Conservation (phyloP, 148 eudicot species). For the Polygonum maritimum region DNA sequence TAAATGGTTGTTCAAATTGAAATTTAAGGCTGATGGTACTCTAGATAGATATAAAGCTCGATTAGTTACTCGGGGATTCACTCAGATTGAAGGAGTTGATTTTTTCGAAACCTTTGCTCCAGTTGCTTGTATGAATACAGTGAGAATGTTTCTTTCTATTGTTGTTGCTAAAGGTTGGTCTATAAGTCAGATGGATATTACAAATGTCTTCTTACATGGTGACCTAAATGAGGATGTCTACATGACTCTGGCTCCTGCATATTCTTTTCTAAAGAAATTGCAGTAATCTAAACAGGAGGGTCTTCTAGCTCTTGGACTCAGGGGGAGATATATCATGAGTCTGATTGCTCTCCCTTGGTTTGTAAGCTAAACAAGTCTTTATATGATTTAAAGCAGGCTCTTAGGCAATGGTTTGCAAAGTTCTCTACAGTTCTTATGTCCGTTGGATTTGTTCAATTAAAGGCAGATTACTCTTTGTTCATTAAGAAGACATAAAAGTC, state of each 20-base stretch:
- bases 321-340: too few relatives aligned
- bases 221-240: neutral
- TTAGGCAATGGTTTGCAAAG: neutral
- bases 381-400: neutral
- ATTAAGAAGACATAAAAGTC: too few relatives aligned
- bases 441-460: too few relatives aligned
- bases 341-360: neutral
- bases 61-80: neutral
- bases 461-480: too few relatives aligned
- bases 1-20: neutral
- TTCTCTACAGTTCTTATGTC: neutral
- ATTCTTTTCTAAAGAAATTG: too few relatives aligned
- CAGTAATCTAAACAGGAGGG: too few relatives aligned
- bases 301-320: too few relatives aligned
- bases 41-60: neutral
- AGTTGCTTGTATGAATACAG: too few relatives aligned
- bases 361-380: neutral
- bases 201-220: neutral
- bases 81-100: neutral
- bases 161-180: neutral
- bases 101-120: neutral
- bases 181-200: neutral
- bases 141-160: too few relatives aligned
- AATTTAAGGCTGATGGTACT: neutral
- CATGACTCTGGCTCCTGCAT: neutral